These are phyloP conservation scores for Boletus reticuloceps DNA, from an alignment of 768 basidiomycete species.

Conservation along the genomic window DNA sequence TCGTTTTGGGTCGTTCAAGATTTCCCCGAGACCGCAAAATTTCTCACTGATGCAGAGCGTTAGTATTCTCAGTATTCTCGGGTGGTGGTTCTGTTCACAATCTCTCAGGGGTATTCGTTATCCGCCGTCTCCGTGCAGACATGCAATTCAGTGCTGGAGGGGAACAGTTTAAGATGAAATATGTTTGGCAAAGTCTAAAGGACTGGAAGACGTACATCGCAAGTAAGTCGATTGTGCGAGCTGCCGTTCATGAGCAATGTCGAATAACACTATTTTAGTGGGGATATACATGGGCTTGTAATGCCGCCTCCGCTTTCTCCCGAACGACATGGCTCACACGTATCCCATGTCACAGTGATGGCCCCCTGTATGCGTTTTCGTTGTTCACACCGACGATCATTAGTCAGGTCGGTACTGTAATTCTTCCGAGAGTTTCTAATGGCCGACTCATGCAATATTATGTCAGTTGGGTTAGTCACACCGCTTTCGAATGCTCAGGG, in stretches of 20 bases:
- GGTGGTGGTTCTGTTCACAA: background rate
- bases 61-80: conserved; percentile 14
- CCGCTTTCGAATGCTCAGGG: background rate
- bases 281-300: conserved; percentile 71
- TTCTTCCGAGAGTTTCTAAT: background rate
- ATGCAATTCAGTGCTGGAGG: conserved; percentile 65
- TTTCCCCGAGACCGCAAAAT: conserved; percentile 74
- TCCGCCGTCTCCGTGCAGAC: conserved; percentile 64
- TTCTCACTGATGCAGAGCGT: conserved; percentile 65
- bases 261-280: conserved; percentile 39
- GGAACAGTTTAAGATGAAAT: conserved; percentile 49
- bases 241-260: conserved; percentile 1
- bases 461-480: conserved; percentile 20
- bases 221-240: conserved; percentile 40
- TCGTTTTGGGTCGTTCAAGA: conserved; percentile 77
- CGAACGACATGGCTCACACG: background rate
- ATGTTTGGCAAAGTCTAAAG: conserved; percentile 55
- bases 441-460: background rate
- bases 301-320: conserved; percentile 15
- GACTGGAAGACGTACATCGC: conserved; percentile 77
- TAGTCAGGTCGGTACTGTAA: conserved; percentile 43
- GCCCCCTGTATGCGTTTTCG: conserved; percentile 55
- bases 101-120: conserved; percentile 53
- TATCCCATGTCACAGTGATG: conserved; percentile 34
- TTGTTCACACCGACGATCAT: conserved; percentile 47